These are phyloP conservation scores for Oehlia diaphana DNA, from an alignment of 192 early-diverging fungal species.

Conservation along the genomic window DNA sequence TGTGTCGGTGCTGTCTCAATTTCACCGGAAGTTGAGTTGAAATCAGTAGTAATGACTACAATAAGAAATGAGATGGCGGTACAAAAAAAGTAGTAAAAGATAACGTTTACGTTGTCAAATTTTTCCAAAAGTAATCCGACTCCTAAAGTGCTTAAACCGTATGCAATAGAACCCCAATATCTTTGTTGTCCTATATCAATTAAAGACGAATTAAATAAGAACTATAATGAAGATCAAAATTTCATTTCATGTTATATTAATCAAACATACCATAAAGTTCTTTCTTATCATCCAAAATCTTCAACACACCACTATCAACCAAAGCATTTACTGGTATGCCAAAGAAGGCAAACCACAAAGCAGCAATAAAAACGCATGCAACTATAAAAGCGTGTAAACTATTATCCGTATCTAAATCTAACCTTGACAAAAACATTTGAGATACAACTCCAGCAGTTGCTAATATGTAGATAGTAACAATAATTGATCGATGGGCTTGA, in stretches of 20 bases:
- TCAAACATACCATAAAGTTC: constrained; percentile 41
- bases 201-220: not conserved
- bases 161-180: constrained; percentile 48
- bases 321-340: constrained; percentile 46
- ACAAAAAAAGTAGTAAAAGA: constrained; percentile 44
- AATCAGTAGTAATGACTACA: constrained; percentile 34
- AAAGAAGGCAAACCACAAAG: constrained; percentile 49
- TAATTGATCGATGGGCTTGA: constrained; percentile 43
- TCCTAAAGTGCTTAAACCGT: constrained; percentile 32
- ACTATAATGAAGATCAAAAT: constrained; percentile 26
- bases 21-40: constrained; percentile 32
- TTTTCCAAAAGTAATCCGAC: constrained; percentile 37
- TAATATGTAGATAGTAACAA: constrained; percentile 41
- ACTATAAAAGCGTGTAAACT: constrained; percentile 27
- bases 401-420: constrained; percentile 25
- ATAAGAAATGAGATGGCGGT: constrained; percentile 40
- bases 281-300: constrained; percentile 45
- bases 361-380: constrained; percentile 35
- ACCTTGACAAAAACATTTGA: constrained; percentile 41
- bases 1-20: not conserved
- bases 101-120: constrained; percentile 42
- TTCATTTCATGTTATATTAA: not conserved
- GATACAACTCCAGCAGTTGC: constrained; percentile 42
- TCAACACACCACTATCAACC: constrained; percentile 48
- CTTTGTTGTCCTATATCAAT: constrained; percentile 38